These are phyloP conservation scores for Pythium aquatile DNA, from an alignment of 352 stramenopile species.

Conservation along the genomic window DNA sequence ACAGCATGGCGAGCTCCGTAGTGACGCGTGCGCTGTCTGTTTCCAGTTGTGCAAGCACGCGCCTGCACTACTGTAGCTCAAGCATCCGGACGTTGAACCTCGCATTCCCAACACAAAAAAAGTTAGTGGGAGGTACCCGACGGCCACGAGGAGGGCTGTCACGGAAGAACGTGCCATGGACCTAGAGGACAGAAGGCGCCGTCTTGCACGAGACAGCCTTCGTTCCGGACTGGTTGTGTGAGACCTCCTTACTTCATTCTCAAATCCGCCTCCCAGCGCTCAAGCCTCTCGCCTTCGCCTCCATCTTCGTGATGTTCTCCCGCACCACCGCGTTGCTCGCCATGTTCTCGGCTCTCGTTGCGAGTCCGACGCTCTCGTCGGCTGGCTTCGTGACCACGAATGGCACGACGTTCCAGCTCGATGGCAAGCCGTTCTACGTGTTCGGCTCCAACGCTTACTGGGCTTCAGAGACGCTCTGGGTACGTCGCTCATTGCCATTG, in stretches of 20 bases:
- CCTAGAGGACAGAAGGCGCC: too few species aligned
- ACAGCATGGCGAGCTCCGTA: not conserved
- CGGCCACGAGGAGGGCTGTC: too few species aligned
- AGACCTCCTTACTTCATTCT: not conserved
- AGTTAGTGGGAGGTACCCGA: too few species aligned
- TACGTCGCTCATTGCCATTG: not conserved
- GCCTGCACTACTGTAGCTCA: too few species aligned
- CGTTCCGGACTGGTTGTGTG: too few species aligned
- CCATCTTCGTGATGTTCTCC: not conserved
- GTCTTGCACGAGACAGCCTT: too few species aligned
- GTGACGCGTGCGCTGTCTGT: not conserved
- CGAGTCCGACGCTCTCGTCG: not conserved
- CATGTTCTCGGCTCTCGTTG: not conserved
- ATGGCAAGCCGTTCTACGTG: conserved; percentile 1
- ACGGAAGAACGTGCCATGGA: too few species aligned
- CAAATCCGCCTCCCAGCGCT: not conserved
- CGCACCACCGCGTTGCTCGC: not conserved
- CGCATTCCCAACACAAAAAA: not conserved
- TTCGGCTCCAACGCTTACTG: not conserved
- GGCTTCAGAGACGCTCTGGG: not conserved
- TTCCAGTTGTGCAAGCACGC: not conserved
- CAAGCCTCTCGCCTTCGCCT: not conserved
- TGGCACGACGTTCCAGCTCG: not conserved
- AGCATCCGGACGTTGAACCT: not conserved
- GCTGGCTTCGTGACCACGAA: not conserved